Evolutionary conservation across 2,329 filamentous ascomycete species (phyloP), one percentile per base, ranked within the genome.

Genomic region (Pseudogymnoascus sp.): DNA sequence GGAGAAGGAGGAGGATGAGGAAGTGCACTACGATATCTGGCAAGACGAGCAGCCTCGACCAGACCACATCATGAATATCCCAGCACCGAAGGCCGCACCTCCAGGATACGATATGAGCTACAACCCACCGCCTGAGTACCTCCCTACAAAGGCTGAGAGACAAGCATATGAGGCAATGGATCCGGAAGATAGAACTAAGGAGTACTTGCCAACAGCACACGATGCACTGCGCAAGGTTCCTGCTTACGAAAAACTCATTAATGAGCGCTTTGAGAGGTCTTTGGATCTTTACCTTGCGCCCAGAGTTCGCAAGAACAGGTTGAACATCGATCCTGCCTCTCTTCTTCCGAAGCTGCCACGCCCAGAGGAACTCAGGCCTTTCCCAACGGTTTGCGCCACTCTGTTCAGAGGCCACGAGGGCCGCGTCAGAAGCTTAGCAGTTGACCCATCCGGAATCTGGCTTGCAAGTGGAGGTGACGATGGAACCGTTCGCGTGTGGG

Each of bases 51-150:
- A 88, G 68, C 86, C 91, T 9, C 84, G 88, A 69, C 85, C 89
- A 35, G 89, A 93, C 65, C 90, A 97, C 74, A 81, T 89, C 37
- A 97, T 97, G 93, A 91, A 97, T 71, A 89, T 97, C 62, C 90
- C 95, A 14, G 93, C 95, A 1, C 95, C 95, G 4, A 99, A 99
- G 74, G 81, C 96, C 59, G 87, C 93, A 28, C 93, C 95, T 38
- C 95, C 95, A 28, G 92, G 92, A 61, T 97, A 96, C 74, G 93
- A 96, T 71, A 86, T 97, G 74, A 96, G 91, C 72, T 97, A 99
- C 75, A 96, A 97, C 75, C 95, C 95, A 23, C 95, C 96, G 59
- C 85, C 89, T 3, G 95, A 99, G 78, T 99, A 97, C 74, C 80
- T 99, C 1, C 96, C 93, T 1, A 89, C 90, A 62, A 85, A 88